phyloP scores from a whole-genome alignment of 495 filamentous ascomycete species.

The Penicillium silybi region DNA sequence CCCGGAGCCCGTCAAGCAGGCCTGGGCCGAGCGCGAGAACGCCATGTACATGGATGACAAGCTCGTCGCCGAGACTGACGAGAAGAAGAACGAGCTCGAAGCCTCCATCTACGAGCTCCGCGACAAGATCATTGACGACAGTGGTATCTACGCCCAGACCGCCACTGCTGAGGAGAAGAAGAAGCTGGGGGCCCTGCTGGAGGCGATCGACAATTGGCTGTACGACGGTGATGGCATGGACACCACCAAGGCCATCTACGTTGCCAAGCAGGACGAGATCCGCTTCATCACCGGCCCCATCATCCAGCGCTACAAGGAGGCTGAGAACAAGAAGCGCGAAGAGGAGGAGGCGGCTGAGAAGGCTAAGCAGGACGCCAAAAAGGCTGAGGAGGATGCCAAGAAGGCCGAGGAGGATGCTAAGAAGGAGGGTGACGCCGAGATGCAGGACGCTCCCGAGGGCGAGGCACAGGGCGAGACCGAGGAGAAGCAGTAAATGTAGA shows the following conservation, averaged over 20 bases:
- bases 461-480: conserved; percentile 39
- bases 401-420: conserved; percentile 38
- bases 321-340: conserved; percentile 55
- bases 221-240: conserved; percentile 92
- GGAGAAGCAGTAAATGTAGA: conserved; percentile 40
- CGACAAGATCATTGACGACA: conserved; percentile 89
- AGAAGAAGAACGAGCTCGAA: conserved; percentile 99
- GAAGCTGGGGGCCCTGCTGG: conserved; percentile 75
- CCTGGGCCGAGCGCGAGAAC: conserved; percentile 72
- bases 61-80: conserved; percentile 94
- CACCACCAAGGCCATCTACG: conserved; percentile 87
- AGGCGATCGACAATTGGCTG: conserved; percentile 89
- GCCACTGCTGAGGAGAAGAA: conserved; percentile 64
- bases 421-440: conserved; percentile 47
- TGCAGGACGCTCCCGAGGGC: conserved; percentile 50
- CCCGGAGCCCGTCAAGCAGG: conserved; percentile 62
- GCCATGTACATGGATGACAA: conserved; percentile 98
- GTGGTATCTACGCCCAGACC: no score
- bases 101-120: conserved; percentile 93
- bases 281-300: conserved; percentile 86
- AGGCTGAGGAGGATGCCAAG: conserved; percentile 67
- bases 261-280: conserved; percentile 94
- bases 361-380: conserved; percentile 81
- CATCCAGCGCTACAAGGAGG: conserved; percentile 86
- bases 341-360: no score